Conservation (phyloP, 2,329 filamentous ascomycete genomes). For the Penicillium expansum region DNA sequence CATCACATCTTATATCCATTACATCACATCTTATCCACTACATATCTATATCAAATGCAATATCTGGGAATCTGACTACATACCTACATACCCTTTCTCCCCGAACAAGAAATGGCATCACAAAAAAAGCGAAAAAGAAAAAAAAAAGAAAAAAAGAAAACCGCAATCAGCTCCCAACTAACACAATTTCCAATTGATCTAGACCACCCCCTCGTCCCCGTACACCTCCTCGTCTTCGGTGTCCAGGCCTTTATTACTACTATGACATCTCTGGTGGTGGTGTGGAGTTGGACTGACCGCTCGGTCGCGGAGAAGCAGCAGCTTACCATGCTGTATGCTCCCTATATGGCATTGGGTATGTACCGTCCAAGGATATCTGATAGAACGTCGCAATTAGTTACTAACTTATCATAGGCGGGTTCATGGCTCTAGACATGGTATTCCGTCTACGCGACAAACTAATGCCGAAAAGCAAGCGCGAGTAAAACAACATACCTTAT, state of each 20-base stretch:
- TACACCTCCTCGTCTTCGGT: conserved; percentile 60
- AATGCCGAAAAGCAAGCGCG: conserved; percentile 30
- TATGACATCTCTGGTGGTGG: conserved; percentile 61
- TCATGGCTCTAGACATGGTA: conserved; percentile 42
- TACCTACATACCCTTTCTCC: background rate
- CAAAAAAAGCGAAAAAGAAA: background rate
- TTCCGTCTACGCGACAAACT: conserved; percentile 30
- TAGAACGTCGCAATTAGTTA: background rate
- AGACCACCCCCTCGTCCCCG: conserved; percentile 58
- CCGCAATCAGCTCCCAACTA: background rate
- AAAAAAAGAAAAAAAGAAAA: background rate
- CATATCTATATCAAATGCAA: background rate
- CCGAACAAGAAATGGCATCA: background rate
- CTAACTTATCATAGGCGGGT: conserved; percentile 29
- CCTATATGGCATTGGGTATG: conserved; percentile 57
- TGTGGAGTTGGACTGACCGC: conserved; percentile 54
- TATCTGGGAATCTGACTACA: background rate
- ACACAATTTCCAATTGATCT: background rate
- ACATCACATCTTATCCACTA: background rate
- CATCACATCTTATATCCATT: too few species aligned
- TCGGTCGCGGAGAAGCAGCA: conserved; percentile 47
- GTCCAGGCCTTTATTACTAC: conserved; percentile 62
- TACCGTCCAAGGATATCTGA: conserved; percentile 8
- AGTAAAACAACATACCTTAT: conserved; percentile 14
- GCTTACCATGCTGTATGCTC: conserved; percentile 55